phyloP scores from a whole-genome alignment of 495 filamentous ascomycete species.

The Aspergillus affinis region DNA sequence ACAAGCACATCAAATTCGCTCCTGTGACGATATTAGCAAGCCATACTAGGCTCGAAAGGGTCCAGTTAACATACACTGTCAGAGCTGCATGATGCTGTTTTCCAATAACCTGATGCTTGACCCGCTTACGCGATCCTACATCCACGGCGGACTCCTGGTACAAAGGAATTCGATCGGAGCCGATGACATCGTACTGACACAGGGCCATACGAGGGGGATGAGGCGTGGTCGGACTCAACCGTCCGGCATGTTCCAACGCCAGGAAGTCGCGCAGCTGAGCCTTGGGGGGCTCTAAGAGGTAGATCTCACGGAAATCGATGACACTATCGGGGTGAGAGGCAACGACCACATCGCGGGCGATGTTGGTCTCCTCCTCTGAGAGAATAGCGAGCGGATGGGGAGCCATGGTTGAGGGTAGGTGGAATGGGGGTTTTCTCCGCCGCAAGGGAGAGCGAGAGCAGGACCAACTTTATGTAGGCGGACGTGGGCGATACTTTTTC shows the following conservation, averaged over 20 bases:
- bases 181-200: slow-evolving; percentile 66
- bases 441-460: no score
- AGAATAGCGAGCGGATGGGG: slow-evolving; percentile 49
- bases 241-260: slow-evolving; percentile 49
- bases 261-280: slow-evolving; percentile 47
- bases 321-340: slow-evolving; percentile 40
- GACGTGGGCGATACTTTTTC: background rate
- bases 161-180: slow-evolving; percentile 52
- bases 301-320: slow-evolving; percentile 54
- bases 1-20: slow-evolving; percentile 63
- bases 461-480: background rate
- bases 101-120: slow-evolving; percentile 54
- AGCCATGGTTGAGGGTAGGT: slow-evolving; percentile 18
- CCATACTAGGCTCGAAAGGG: background rate
- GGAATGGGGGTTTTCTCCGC: no score
- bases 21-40: slow-evolving; percentile 33
- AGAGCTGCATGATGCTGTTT: slow-evolving; percentile 61
- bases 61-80: slow-evolving; percentile 47
- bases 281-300: slow-evolving; percentile 52
- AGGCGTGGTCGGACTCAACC: slow-evolving; percentile 44
- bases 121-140: slow-evolving; percentile 45
- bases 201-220: slow-evolving; percentile 60
- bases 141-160: slow-evolving; percentile 66
- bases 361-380: slow-evolving; percentile 46
- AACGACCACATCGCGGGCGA: slow-evolving; percentile 48